A percentile compares a stretch with the other conserved stretches of the same genome.
Conservation (phyloP, 2,329 filamentous ascomycete species). For the Aspergillus udagawae region DNA sequence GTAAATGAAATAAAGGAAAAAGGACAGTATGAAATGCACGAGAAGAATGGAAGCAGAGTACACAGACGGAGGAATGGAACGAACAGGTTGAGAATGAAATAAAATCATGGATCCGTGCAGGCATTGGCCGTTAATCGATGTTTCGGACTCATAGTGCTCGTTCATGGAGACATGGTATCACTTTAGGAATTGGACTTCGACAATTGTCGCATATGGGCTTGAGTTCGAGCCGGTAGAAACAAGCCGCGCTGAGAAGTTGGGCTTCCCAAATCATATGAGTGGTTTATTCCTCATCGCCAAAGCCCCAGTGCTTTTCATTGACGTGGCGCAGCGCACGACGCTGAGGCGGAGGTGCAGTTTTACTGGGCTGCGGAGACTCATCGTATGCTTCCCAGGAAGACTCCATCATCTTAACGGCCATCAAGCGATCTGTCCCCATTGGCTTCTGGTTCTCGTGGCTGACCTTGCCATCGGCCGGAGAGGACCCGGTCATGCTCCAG, state of each 20-base stretch:
- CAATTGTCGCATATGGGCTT: background rate
- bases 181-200: background rate
- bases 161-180: background rate
- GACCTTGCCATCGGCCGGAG: slow-evolving; percentile 31
- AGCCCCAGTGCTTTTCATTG: slow-evolving; percentile 39
- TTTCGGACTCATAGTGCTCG: background rate
- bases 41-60: background rate
- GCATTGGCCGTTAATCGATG: background rate
- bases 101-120: background rate
- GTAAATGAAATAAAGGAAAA: background rate
- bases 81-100: background rate
- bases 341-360: slow-evolving; percentile 22
- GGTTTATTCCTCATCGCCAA: slow-evolving; percentile 36
- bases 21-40: background rate
- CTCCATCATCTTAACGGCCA: slow-evolving; percentile 71
- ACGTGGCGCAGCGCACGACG: slow-evolving; percentile 23
- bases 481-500: slow-evolving; percentile 67
- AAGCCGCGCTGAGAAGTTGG: background rate
- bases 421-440: slow-evolving; percentile 58
- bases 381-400: slow-evolving; percentile 49
- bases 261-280: background rate
- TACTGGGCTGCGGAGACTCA: slow-evolving; percentile 29
- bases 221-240: background rate
- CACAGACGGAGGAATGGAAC: background rate
- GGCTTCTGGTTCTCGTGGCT: slow-evolving; percentile 41